Conservation (phyloP, 2,329 filamentous ascomycete species). For the Diaporthe sp. region DNA sequence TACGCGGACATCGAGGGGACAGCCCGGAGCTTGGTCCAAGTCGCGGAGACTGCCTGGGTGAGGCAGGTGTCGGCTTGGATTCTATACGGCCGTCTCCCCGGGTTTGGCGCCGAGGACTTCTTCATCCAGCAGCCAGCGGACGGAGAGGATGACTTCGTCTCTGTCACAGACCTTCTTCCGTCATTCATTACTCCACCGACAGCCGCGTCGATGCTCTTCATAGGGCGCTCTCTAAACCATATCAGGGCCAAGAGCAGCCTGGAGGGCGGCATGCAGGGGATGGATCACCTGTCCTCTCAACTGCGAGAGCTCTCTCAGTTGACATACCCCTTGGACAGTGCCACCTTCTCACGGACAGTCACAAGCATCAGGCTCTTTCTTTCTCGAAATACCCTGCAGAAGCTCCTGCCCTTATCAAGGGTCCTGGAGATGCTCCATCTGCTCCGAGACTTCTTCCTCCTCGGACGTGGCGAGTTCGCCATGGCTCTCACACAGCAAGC, state of each 20-base stretch:
- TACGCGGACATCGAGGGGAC: constrained; percentile 87
- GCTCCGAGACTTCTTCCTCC: constrained; percentile 86
- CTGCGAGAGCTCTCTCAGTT: constrained; percentile 75
- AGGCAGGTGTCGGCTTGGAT: constrained; percentile 92
- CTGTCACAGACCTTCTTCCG: constrained; percentile 73
- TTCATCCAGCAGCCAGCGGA: constrained; percentile 72
- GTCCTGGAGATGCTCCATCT: constrained; percentile 83
- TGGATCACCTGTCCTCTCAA: constrained; percentile 74
- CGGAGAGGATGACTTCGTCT: constrained; percentile 65
- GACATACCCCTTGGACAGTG: constrained; percentile 77
- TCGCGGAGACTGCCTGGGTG: constrained; percentile 91
- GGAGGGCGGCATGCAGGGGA: constrained; percentile 57
- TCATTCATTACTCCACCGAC: constrained; percentile 81
- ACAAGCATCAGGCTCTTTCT: constrained; percentile 82
- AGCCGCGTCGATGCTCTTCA: constrained; percentile 87
- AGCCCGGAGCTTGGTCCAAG: constrained; percentile 75
- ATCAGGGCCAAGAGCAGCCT: constrained; percentile 69
- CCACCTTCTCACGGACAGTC: constrained; percentile 77
- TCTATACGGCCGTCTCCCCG: constrained; percentile 85
- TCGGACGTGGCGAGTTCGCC: constrained; percentile 91
- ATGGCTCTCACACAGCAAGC: constrained; percentile 87
- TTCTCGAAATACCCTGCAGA: constrained; percentile 85
- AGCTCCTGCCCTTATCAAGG: constrained; percentile 79
- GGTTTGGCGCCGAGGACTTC: constrained; percentile 84
- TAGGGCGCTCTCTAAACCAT: constrained; percentile 89